Evolutionary conservation across 176 grass and related monocot genomes (phyloP), one percentile per base, ranked within the genome.

Genomic region (Alopecurus myosuroides): DNA sequence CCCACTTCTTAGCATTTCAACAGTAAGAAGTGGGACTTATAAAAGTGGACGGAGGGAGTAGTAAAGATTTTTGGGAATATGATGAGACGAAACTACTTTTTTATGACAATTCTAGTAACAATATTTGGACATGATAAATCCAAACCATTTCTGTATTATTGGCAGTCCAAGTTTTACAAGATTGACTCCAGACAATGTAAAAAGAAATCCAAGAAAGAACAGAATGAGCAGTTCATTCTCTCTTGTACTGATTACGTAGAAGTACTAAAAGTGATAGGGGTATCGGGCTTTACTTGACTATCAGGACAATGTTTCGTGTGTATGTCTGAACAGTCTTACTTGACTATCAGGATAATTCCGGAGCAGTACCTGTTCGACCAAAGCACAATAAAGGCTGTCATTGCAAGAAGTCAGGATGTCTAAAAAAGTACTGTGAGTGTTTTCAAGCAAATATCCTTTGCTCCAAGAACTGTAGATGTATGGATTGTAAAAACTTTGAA

Each of bases 381-480:
- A 91, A 91, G 77, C 92, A 94, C 81, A 91, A 94, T 79, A 94
- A 94, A 87, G 89, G 92, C 19, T 94, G 92, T 66, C 89, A 94
- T 29, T 94, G 92, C 81, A 94, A 91, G 81, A 94, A 94, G 82
- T 94, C 92, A 79, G 89, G 89, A 45, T 94, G 92, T 42, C 87
- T 94, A 70, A 94, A 94, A 74, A 94, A 91, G 80, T 94, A 94
- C 57, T 94, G 92, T 85, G 92, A 94, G 66, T 94, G 92, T 67
- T 94, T 91, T 74, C 92, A 94, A 85, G 92, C 92, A 80, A 89
- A 91, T 80, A 86, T 94, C 55, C 89, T 94, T 70, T 94, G 92
- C 73, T 94, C 92, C 61, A 91, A 94, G 50, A 94, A 91, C 72
- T 94, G 92, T 70, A 89, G 90, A 89, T 94, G 92, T 53, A 63